Conservation (phyloP, 2,329 filamentous ascomycete genomes). For the Pseudocercospora pini-densiflorae region DNA sequence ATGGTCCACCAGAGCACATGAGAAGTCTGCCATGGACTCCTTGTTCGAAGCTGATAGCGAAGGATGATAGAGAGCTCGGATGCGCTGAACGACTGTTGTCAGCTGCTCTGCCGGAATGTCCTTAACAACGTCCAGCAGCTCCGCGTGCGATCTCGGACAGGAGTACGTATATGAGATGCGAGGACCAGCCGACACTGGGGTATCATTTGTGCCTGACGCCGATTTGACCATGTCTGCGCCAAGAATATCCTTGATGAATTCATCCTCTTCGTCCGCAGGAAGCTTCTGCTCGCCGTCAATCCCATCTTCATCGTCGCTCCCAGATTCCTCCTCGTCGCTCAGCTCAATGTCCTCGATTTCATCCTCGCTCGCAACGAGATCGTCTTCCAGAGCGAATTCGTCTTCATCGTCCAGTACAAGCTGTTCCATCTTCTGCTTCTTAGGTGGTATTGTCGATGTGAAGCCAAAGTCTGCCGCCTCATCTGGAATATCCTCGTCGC, state of each 20-base stretch:
- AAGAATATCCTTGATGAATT: conserved; percentile 53
- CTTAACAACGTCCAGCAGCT: conserved; percentile 70
- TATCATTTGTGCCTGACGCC: conserved; percentile 25
- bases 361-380: conserved; percentile 82
- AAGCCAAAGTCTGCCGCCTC: conserved; percentile 67
- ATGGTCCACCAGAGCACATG: conserved; percentile 68
- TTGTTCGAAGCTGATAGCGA: conserved; percentile 87
- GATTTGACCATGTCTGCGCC: conserved; percentile 24
- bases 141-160: conserved; percentile 78
- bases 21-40: conserved; percentile 73
- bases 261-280: conserved; percentile 52
- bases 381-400: conserved; percentile 88
- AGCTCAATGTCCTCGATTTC: conserved; percentile 43
- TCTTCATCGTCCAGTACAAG: conserved; percentile 89
- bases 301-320: conserved; percentile 34
- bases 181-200: conserved; percentile 48
- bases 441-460: conserved; percentile 54
- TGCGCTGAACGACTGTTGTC: conserved; percentile 81
- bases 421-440: conserved; percentile 39
- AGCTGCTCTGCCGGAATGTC: conserved; percentile 67
- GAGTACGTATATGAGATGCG: conserved; percentile 72
- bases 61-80: conserved; percentile 89
- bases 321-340: conserved; percentile 26
- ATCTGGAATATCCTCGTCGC: conserved; percentile 50
- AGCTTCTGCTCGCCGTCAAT: conserved; percentile 36